Evolutionary conservation across 2,329 filamentous ascomycete genomes (phyloP).

Genomic region (Aspergillus niger): DNA sequence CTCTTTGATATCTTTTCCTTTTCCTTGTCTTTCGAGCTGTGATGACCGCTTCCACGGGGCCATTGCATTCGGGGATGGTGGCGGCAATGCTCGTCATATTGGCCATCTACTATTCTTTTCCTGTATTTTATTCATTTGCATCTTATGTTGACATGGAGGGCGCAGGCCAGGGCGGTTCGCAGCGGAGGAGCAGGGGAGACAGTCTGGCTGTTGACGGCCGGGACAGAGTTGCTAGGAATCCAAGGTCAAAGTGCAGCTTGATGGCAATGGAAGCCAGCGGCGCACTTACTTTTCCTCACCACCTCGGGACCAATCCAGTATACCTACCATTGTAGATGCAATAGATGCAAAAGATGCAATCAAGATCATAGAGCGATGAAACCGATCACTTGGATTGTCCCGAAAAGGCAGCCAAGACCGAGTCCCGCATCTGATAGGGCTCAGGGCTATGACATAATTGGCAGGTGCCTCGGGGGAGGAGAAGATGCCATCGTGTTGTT

Average conservation of each 20-base stretch:
- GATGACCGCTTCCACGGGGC: slow-evolving; percentile 4
- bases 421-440: slow-evolving; percentile 8
- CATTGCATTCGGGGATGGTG: slow-evolving; percentile 6
- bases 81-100: not conserved
- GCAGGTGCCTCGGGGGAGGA: not conserved
- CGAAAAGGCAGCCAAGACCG: slow-evolving; percentile 1
- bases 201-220: slow-evolving; percentile 2
- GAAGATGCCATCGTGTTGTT: slow-evolving; percentile 1
- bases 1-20: slow-evolving; percentile 17
- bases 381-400: not conserved
- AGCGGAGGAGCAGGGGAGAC: not conserved
- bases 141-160: slow-evolving; percentile 2
- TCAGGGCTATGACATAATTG: slow-evolving; percentile 20
- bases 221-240: not conserved
- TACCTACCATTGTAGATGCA: too few species aligned
- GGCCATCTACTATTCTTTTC: not conserved
- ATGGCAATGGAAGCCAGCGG: not conserved
- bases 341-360: too few species aligned
- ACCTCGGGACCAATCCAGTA: not conserved
- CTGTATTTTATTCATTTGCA: slow-evolving; percentile 8
- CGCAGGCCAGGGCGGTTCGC: slow-evolving; percentile 2
- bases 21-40: slow-evolving; percentile 7
- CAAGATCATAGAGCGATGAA: too few species aligned
- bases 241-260: not conserved
- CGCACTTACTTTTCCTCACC: not conserved